Base-by-base conservation (phyloP, 202 grass and related monocot genomes). In the Elaeis oleifera region DNA sequence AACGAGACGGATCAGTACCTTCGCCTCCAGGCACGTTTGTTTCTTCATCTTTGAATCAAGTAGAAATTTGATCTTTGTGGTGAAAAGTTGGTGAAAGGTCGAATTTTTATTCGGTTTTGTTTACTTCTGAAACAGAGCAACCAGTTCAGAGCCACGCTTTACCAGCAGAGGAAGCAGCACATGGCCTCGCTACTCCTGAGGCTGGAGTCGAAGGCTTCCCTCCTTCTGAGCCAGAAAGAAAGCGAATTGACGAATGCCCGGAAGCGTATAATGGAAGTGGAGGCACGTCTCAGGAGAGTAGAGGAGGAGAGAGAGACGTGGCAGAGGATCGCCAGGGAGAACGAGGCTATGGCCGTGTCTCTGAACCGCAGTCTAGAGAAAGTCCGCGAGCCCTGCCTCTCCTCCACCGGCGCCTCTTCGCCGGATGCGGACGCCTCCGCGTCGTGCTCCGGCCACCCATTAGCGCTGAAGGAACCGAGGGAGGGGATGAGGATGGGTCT, bases 141-240 rank as follows among this genome's bases (percentile, higher is more conserved):
- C 29, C 18, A 0, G 11, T 5, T 63, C 9, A 32, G 48, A 20
- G 18, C 8, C 11, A 17, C 13, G 18, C 18, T 63, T 3, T 31
- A 49, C 27, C 60, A 63, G n/a, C 60, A 63, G 60, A 19, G 18
- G 9, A 63, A 63, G 60, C 60, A 49, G 36, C 60, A 49, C 8
- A 9, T 32, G 60, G 18, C 32, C 6, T n/a, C 31, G 2, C 21
- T 63, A 5, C 18, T 49, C 7, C 18, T 3, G 7, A 16, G n/a
- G 0, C 4, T 63, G n/a, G 32, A 50, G n/a, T 11, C 17, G 8
- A 63, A 49, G 4, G 36, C 18, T 8, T 63, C 60, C 32, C 6
- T 22, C 8, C n/a, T 63, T 23, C 3, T 63, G 3, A 6, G n/a
- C 7, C 60, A 63, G 6, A 31, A 21, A 4, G 60, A 48, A 23